Base-by-base conservation (phyloP, 2,329 filamentous ascomycete species). In the Paecilomyces variotii region DNA sequence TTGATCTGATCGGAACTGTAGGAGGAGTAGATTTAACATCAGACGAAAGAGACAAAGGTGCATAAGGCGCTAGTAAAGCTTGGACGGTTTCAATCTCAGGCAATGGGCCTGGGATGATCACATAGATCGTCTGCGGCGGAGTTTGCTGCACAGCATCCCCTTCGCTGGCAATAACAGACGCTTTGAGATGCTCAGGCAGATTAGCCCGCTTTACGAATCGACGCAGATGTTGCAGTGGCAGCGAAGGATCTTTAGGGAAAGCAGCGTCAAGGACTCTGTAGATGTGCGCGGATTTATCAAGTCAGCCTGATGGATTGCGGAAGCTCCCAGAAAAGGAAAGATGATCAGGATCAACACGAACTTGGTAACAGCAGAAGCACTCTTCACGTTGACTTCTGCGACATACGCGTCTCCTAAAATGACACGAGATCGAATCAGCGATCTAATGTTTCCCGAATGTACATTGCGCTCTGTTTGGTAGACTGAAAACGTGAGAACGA, bases 291-390 rank as follows among this genome's bases (percentile, higher is more conserved):
- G 26, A 32, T 53, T 32, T 9, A 27, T 27, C 51, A n/a, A 27
- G 51, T 32, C 24, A 27, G 51, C 12, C 5, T 0, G 5, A 10
- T 6, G 6, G 4, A 2, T 26, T 27, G 14, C 5, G 5, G 57
- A 4, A n/a, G 10, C 4, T 19, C n/a, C n/a, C 39, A 45, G 12
- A 19, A 32, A 53, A 7, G 32, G 34, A 35, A 45, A 32, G 3
- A 19, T 34, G 19, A 27, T 19, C n/a, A 45, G 5, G 39, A 9
- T 19, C 2, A 19, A 19, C 24, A 60, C 71, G 59, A 64, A 78
- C 77, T 78, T 76, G 55, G 76, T 67, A 53, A 77, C 75, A 60
- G 74, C 75, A 19, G 74, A 75, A 9, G 77, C 76, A 56, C 69
- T 68, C 65, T 76, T 78, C 53, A 76, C 68, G 51, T 75, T 73